A percentile compares a stretch with the other conserved stretches of the same genome.
Conservation (phyloP, 106 monocot genomes). For the Acanthochlamys bracteata region DNA sequence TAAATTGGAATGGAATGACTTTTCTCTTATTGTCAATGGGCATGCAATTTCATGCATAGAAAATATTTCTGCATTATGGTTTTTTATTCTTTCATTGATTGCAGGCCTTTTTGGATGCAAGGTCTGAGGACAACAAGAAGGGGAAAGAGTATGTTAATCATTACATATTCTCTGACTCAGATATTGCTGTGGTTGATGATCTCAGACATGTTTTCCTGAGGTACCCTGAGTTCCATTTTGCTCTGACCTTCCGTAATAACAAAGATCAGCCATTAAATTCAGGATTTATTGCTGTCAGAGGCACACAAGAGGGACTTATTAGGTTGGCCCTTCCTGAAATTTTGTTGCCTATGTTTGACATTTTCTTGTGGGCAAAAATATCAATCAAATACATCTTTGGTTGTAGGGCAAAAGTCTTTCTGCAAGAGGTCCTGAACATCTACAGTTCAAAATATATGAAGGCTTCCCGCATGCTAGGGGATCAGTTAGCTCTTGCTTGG, state of each 20-base stretch:
- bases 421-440: conserved; percentile 64
- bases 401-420: conserved; percentile 59
- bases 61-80: neutral
- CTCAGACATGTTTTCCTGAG: conserved; percentile 71
- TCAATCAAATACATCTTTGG: conserved; percentile 4
- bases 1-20: neutral
- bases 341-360: conserved; percentile 4
- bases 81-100: conserved; percentile 6
- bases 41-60: neutral
- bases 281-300: conserved; percentile 92
- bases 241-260: conserved; percentile 92
- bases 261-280: conserved; percentile 94
- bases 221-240: conserved; percentile 70
- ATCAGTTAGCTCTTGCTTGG: conserved; percentile 84
- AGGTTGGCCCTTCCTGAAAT: conserved; percentile 69
- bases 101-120: conserved; percentile 63
- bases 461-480: conserved; percentile 92
- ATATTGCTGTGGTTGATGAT: conserved; percentile 85
- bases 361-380: neutral
- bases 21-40: neutral
- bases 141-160: conserved; percentile 23
- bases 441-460: conserved; percentile 69
- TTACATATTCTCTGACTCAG: conserved; percentile 86
- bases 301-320: conserved; percentile 61
- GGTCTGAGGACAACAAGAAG: conserved; percentile 27